Percentiles rank a stretch among this genome's conserved stretches.
Evolutionary conservation across 441 rosid species (phyloP).

Genomic region (Capsella rubella): DNA sequence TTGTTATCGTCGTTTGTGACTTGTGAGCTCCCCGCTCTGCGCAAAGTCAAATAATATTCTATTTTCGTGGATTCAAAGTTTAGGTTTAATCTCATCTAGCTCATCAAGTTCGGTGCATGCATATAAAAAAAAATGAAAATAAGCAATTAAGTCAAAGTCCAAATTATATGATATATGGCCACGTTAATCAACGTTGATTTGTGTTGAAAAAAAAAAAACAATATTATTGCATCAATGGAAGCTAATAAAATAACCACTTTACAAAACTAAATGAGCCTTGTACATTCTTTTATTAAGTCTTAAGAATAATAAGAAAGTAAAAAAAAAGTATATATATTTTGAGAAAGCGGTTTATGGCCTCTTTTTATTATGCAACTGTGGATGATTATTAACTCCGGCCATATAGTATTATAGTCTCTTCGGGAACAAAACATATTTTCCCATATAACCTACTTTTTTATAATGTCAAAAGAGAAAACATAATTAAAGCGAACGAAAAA

Average conservation of each 20-base stretch:
- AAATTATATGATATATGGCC: background rate
- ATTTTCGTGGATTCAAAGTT: slow-evolving; percentile 5
- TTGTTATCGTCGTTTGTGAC: slow-evolving; percentile 6
- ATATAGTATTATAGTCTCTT: too few species aligned
- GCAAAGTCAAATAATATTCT: slow-evolving; percentile 31
- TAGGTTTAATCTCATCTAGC: slow-evolving; percentile 8
- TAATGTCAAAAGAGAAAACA: slow-evolving; percentile 27
- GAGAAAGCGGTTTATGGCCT: too few species aligned
- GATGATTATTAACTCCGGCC: too few species aligned
- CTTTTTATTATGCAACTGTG: too few species aligned
- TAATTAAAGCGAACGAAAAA: slow-evolving; percentile 26
- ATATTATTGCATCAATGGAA: background rate
- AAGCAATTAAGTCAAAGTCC: slow-evolving; percentile 16
- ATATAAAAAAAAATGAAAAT: background rate
- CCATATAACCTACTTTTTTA: slow-evolving; percentile 19
- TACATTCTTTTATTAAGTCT: too few species aligned
- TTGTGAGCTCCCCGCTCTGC: background rate
- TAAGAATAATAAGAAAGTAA: too few species aligned
- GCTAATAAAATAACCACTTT: slow-evolving; percentile 5
- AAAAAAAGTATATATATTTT: too few species aligned
- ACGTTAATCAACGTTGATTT: slow-evolving; percentile 22
- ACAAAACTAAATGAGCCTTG: too few species aligned
- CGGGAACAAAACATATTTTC: too few species aligned
- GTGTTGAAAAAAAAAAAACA: background rate
- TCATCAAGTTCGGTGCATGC: slow-evolving; percentile 6